Evolutionary conservation across 352 stramenopile species (phyloP).

Genomic region (Pythium folliculosum): DNA sequence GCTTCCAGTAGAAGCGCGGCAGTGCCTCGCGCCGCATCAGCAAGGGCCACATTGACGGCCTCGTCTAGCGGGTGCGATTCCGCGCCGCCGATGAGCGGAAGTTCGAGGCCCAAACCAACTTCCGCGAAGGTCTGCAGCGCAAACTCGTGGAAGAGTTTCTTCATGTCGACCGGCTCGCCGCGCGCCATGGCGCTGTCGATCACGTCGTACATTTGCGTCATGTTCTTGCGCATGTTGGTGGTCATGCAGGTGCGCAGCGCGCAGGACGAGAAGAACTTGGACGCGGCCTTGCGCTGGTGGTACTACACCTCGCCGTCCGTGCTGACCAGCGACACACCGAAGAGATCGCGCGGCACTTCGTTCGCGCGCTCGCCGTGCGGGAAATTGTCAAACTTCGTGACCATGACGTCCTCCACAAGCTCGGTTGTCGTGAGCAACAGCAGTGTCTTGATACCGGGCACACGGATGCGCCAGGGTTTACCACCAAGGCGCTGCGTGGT

Average conservation of each 20-base stretch:
- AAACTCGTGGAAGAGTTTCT: constrained; percentile 43
- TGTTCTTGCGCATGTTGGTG: constrained; percentile 9
- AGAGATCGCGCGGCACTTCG: neutral
- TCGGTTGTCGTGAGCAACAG: constrained; percentile 26
- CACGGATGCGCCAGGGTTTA: constrained; percentile 26
- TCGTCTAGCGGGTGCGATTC: constrained; percentile 21
- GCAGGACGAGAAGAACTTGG: neutral
- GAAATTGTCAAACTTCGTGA: neutral
- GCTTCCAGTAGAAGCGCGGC: constrained; percentile 32
- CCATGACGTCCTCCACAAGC: constrained; percentile 30
- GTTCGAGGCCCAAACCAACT: constrained; percentile 42
- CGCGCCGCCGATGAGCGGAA: constrained; percentile 33
- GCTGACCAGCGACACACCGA: neutral
- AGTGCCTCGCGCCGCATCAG: neutral
- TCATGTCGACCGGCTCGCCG: constrained; percentile 18
- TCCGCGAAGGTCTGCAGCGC: constrained; percentile 54
- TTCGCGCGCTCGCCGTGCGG: neutral
- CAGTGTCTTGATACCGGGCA: constrained; percentile 11
- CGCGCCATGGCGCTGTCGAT: constrained; percentile 22
- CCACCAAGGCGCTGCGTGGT: constrained; percentile 3
- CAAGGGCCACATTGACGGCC: constrained; percentile 31
- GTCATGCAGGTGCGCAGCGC: neutral
- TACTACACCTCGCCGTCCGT: neutral
- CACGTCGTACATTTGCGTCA: constrained; percentile 31
- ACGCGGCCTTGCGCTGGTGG: neutral